A percentile compares a stretch with the other conserved stretches of the same genome.
Evolutionary conservation across 2,329 filamentous ascomycete genomes (phyloP).

Genomic region (Epichloe festucae): DNA sequence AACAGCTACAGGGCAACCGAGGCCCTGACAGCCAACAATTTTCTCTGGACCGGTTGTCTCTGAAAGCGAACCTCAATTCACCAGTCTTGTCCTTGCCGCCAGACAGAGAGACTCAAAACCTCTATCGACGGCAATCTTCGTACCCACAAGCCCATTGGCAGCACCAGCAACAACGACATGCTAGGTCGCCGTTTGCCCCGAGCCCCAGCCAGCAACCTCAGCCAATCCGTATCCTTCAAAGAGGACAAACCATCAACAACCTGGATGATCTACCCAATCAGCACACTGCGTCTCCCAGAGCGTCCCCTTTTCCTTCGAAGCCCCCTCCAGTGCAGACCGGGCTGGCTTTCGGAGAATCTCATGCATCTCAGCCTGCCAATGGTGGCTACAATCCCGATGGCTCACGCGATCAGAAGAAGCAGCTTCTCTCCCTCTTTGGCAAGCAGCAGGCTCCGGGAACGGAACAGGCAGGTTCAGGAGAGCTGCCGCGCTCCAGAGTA

Average conservation of each 20-base stretch:
- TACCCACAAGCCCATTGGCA: conserved; percentile 3
- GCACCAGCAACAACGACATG: neutral
- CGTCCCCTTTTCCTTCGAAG: conserved; percentile 10
- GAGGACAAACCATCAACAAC: conserved; percentile 18
- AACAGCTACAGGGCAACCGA: neutral
- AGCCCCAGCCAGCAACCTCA: conserved; percentile 7
- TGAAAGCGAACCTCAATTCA: conserved; percentile 9
- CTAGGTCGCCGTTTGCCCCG: neutral
- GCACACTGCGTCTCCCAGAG: conserved; percentile 10
- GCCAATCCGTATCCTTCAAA: conserved; percentile 22
- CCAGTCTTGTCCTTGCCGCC: conserved; percentile 8
- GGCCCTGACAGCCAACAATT: neutral
- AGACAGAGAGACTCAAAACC: neutral
- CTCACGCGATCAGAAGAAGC: conserved; percentile 20
- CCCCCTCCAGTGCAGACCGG: conserved; percentile 6
- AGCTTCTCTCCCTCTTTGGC: conserved; percentile 50
- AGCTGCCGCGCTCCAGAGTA: conserved; percentile 22
- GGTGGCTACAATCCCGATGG: conserved; percentile 12
- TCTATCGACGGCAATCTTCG: conserved; percentile 5
- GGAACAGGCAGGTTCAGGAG: conserved; percentile 1
- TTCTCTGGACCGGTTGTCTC: conserved; percentile 12
- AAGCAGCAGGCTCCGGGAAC: conserved; percentile 19
- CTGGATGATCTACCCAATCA: conserved; percentile 1
- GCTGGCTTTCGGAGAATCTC: neutral
- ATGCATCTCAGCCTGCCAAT: neutral